Conservation (phyloP, 2,329 filamentous ascomycete species). For the Didymosphaeria variabile region DNA sequence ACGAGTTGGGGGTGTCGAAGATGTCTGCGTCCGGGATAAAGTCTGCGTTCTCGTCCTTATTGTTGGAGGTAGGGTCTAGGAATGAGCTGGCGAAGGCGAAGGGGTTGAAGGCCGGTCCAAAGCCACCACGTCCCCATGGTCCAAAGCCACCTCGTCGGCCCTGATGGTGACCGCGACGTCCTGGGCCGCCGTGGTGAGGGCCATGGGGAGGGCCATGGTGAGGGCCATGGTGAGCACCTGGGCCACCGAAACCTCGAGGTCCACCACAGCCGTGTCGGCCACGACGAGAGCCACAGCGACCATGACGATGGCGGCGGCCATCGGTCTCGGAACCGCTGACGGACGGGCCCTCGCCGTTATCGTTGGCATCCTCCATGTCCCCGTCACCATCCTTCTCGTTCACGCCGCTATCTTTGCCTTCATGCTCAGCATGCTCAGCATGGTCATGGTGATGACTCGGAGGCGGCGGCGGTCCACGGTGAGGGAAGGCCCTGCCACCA, state of each 20-base stretch:
- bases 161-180: constrained; percentile 23
- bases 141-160: constrained; percentile 37
- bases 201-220: constrained; percentile 16
- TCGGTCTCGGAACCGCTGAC: constrained; percentile 39
- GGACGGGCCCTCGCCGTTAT: constrained; percentile 44
- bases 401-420: constrained; percentile 25
- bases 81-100: constrained; percentile 47
- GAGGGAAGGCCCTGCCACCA: constrained; percentile 37
- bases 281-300: constrained; percentile 31
- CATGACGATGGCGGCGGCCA: constrained; percentile 25
- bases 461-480: constrained; percentile 39
- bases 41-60: constrained; percentile 37
- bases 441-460: constrained; percentile 19
- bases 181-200: constrained; percentile 15
- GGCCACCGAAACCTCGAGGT: constrained; percentile 24
- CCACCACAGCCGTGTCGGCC: constrained; percentile 36
- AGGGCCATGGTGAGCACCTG: constrained; percentile 29
- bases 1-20: constrained; percentile 71
- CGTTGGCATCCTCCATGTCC: constrained; percentile 21
- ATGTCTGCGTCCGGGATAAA: constrained; percentile 77
- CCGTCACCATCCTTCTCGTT: constrained; percentile 26
- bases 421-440: constrained; percentile 10
- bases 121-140: constrained; percentile 31
- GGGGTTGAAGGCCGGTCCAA: constrained; percentile 22
- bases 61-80: constrained; percentile 40